Base-by-base conservation (phyloP, 2,329 filamentous ascomycete genomes). In the Didymella pinodella region DNA sequence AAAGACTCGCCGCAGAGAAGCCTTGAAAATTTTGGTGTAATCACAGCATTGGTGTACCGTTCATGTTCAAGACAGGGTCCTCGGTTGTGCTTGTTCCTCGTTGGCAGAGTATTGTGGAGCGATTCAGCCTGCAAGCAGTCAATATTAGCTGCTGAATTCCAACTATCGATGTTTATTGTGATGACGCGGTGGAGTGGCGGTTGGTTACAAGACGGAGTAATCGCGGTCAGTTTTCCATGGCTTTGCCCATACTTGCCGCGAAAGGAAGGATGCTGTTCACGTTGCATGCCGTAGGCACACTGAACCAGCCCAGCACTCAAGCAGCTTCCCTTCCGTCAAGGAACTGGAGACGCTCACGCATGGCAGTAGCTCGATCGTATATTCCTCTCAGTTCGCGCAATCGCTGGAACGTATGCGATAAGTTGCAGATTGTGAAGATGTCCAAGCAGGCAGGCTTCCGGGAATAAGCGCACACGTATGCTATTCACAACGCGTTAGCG, bases 221-320 rank as follows among this genome's bases (percentile, higher is more conserved):
- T 32, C 50, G 58, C 58, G 58, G 58, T 41, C 53, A 61, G 54
- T 61, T 50, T 61, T 61, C 58, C 4, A 61, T 61, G 49, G 45
- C 51, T 52, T 59, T 60, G 43, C 18, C 29, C 26, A 59, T 43
- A 59, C 47, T 55, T 60, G 43, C 57, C 57, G 29, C 48, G 57
- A 60, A 20, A 36, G 57, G 57, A 60, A 60, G 38, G 43, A 60
- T 45, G 48, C 18, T 16, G 25, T 56, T 55, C 48, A 51, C 34
- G 46, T 40, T 59, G 32, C 46, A 12, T 46, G 28, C 46, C 34
- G 32, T 22, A 50, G 11, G 34, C 45, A 26, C 12, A 7, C 7
- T 31, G 7, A 31, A 22, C n/a, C 25, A 18, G n/a, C 14, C 10
- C 44, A n/a, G 16, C 3, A 12, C 12, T 20, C 29, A 14, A 32